Base-by-base conservation (phyloP, 2,329 filamentous ascomycete genomes). In the Didymella lethalis region DNA sequence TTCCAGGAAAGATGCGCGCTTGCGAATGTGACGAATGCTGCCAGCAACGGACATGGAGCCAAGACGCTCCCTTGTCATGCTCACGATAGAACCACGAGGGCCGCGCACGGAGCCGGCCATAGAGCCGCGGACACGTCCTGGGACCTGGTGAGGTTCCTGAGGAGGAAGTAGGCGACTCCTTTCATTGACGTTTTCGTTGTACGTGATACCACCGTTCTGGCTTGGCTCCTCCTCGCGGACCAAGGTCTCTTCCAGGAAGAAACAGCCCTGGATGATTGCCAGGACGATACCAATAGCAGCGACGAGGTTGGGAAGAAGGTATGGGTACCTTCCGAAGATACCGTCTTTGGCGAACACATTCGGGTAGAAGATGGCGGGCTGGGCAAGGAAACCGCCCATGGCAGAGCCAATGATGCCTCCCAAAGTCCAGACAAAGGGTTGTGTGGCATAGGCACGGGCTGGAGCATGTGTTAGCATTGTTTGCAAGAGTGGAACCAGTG, bases 361-460 rank as follows among this genome's bases (percentile, higher is more conserved):
- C n/a, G 94, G 93, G 76, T 90, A 96, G 29, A 88, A 87, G 40
- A 85, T 80, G 59, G 88, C 85, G 25, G 94, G 93, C 66, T 91
- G 88, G 59, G 93, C 91, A 71, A 97, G 92, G 59, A 90, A 87
- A 38, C 94, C 94, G 59, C 94, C 94, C 70, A 97, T 92, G 16
- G 90, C 90, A 62, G 93, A 76, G 45, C 93, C 93, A 54, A 96
- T 84, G 64, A 97, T 96, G 23, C 92, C 94, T 28, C 93, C 93
- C 44, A 97, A 88, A 34, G 87, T 90, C 93, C 93, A 97, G 7
- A 97, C 90, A 71, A 97, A 97, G 1, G 93, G 93, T 88, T 97
- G 96, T 46, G 96, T 87, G 4, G 92, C 88, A 76, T 93, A 97
- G 41, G 93, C 93, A 62, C 90, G 87, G 58, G 92, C 90, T 92